Conservation (phyloP, 2,329 filamentous ascomycete species). For the Alternaria incomplexa region DNA sequence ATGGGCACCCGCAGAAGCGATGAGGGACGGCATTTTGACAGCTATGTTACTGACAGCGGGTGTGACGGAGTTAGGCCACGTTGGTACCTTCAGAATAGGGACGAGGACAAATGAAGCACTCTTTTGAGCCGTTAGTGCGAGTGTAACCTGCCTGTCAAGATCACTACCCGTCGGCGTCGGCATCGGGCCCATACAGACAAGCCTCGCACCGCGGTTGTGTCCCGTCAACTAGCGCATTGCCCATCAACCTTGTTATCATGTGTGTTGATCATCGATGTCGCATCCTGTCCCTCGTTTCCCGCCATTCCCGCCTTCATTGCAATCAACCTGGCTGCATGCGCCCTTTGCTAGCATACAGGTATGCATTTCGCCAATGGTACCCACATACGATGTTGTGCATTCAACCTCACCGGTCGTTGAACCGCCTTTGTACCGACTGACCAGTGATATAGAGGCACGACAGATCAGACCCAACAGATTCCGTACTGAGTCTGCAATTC, state of each 20-base stretch:
- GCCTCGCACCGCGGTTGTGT: slow-evolving; percentile 28
- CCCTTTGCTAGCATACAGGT: slow-evolving; percentile 25
- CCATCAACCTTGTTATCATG: slow-evolving; percentile 26
- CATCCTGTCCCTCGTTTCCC: slow-evolving; percentile 39
- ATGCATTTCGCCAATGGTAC: slow-evolving; percentile 6
- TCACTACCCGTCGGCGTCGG: slow-evolving; percentile 28
- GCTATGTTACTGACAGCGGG: slow-evolving; percentile 41
- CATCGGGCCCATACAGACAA: slow-evolving; percentile 15
- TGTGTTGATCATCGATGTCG: slow-evolving; percentile 25
- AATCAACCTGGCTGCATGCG: slow-evolving; percentile 14
- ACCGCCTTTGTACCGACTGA: slow-evolving; percentile 5
- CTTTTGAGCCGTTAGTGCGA: slow-evolving; percentile 23
- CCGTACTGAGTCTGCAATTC: slow-evolving; percentile 28
- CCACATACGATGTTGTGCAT: not conserved
- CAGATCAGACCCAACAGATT: slow-evolving; percentile 11
- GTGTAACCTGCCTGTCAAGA: slow-evolving; percentile 40
- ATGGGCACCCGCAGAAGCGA: slow-evolving; percentile 35
- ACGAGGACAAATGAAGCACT: slow-evolving; percentile 15
- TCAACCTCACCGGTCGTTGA: slow-evolving; percentile 12
- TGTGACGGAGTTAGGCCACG: slow-evolving; percentile 37
- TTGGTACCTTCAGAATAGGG: slow-evolving; percentile 22
- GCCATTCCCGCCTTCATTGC: slow-evolving; percentile 33
- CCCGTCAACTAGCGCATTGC: slow-evolving; percentile 30
- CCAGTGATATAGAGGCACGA: slow-evolving; percentile 8
- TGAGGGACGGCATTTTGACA: slow-evolving; percentile 39